These are phyloP conservation scores for Pseudogymnoascus sp. DNA, from an alignment of 2,329 filamentous ascomycete genomes.

Conservation along the genomic window DNA sequence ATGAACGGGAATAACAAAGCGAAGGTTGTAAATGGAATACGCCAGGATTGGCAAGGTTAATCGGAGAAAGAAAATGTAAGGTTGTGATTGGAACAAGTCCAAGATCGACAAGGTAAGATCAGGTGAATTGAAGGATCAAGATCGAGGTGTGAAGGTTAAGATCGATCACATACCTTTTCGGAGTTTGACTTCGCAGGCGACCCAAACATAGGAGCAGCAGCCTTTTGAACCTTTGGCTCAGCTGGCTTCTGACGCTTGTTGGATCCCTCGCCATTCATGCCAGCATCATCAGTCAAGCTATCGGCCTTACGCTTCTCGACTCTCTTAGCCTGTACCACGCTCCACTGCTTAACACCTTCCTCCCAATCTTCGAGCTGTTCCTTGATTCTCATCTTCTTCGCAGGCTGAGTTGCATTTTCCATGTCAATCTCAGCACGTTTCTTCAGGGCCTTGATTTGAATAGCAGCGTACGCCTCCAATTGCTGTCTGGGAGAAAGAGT, in stretches of 20 bases:
- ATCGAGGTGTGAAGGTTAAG: neutral
- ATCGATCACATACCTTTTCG: neutral
- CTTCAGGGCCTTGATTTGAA: neutral
- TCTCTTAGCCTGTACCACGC: neutral
- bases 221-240: neutral
- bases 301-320: constrained; percentile 18
- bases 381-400: neutral
- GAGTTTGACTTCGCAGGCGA: neutral
- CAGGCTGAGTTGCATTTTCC: neutral
- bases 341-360: neutral
- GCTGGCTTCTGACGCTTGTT: constrained; percentile 18
- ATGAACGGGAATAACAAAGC: neutral
- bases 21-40: neutral
- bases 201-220: neutral
- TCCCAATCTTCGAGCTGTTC: neutral
- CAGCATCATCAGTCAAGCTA: constrained; percentile 13
- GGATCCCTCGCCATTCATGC: constrained; percentile 17
- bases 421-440: neutral
- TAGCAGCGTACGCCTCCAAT: neutral
- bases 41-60: neutral
- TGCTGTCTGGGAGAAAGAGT: neutral
- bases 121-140: neutral
- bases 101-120: neutral
- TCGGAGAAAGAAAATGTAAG: neutral
- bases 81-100: neutral